These are phyloP conservation scores for Periconia sp. DNA, from an alignment of 2,329 filamentous ascomycete species.

Conservation along the genomic window DNA sequence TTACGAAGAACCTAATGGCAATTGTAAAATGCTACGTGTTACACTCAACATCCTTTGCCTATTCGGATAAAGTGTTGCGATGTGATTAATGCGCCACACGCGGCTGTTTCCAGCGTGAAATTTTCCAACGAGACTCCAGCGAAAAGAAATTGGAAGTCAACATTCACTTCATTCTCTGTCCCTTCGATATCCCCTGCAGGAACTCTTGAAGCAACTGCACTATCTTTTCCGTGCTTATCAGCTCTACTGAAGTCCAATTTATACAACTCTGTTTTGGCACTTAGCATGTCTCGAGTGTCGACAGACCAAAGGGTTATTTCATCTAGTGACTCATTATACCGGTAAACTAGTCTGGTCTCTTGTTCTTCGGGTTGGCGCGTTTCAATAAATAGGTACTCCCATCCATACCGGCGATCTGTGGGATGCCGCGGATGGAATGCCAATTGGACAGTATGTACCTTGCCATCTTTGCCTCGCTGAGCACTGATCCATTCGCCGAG, in stretches of 20 bases:
- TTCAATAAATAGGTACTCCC: slow-evolving; percentile 7
- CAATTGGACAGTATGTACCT: not conserved
- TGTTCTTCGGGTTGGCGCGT: not conserved
- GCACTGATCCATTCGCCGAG: slow-evolving; percentile 65
- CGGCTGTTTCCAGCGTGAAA: not conserved
- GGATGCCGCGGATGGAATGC: slow-evolving; percentile 5
- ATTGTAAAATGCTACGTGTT: too few relatives aligned
- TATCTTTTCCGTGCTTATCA: slow-evolving; percentile 4
- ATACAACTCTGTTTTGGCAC: too few relatives aligned
- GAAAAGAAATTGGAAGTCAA: not conserved
- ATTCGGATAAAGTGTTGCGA: too few relatives aligned
- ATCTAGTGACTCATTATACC: slow-evolving; percentile 8
- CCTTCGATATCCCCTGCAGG: not conserved
- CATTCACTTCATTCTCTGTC: not conserved
- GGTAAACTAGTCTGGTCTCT: not conserved
- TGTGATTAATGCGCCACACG: too few relatives aligned
- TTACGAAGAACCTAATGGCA: too few relatives aligned
- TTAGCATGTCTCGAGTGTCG: not conserved
- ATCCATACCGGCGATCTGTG: slow-evolving; percentile 4
- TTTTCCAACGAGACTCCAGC: not conserved
- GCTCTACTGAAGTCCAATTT: not conserved
- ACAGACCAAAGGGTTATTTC: slow-evolving; percentile 5
- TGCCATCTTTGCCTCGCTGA: not conserved
- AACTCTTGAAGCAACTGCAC: not conserved
- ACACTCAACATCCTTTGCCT: too few relatives aligned